phyloP scores from a whole-genome alignment of 108 stramenopile genomes.

The Nitzschia inconspicua region DNA sequence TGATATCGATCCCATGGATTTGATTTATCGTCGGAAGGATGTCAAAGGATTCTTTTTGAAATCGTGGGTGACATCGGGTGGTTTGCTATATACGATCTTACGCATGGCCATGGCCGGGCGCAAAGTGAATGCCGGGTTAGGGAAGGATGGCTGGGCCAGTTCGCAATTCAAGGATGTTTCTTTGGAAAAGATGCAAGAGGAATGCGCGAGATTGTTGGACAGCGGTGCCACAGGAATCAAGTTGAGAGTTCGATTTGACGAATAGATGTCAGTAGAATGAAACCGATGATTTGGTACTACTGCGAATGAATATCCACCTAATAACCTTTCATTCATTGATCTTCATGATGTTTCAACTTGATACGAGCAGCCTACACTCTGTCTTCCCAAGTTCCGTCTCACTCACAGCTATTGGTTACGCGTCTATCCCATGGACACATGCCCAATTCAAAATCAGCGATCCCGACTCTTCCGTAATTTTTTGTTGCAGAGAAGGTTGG shows the following conservation, averaged over 20 bases:
- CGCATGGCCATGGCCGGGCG: slow-evolving; percentile 24
- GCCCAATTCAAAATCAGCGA: too few species aligned
- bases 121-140: slow-evolving; percentile 39
- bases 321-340: too few species aligned
- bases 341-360: too few species aligned
- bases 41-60: slow-evolving; percentile 40
- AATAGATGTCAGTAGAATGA: too few species aligned
- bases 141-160: slow-evolving; percentile 33
- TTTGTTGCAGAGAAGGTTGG: too few species aligned
- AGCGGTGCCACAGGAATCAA: slow-evolving; percentile 38
- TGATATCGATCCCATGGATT: slow-evolving; percentile 29
- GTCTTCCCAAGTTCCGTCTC: too few species aligned
- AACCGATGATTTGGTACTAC: too few species aligned
- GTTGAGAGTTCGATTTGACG: slow-evolving; percentile 28
- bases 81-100: background rate
- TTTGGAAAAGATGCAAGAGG: slow-evolving; percentile 40
- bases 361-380: too few species aligned
- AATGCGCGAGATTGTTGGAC: slow-evolving; percentile 23
- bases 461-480: too few species aligned
- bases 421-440: too few species aligned
- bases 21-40: slow-evolving; percentile 43
- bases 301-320: too few species aligned
- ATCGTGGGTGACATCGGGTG: slow-evolving; percentile 36
- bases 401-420: too few species aligned
- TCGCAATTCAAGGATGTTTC: slow-evolving; percentile 38